Evolutionary conservation across 441 rosid species (phyloP).

Genomic region (Pelargonium myrrhifolium): DNA sequence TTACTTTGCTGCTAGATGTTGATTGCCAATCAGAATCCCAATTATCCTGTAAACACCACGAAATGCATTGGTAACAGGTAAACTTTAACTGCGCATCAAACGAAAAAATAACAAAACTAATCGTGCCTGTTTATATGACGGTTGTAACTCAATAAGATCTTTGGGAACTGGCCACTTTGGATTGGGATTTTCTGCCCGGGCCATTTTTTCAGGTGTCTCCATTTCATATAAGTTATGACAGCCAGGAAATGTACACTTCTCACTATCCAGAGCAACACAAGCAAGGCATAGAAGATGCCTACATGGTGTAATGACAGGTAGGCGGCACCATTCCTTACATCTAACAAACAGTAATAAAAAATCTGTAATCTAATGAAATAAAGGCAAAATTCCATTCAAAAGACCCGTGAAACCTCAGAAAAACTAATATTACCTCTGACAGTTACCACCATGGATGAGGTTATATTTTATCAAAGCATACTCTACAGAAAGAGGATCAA

Average conservation of each 20-base stretch:
- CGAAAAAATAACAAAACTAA: background rate
- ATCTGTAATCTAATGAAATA: constrained; percentile 1
- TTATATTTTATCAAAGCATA: constrained; percentile 54
- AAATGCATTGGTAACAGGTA: background rate
- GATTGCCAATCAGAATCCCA: constrained; percentile 99
- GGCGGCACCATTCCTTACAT: constrained; percentile 94
- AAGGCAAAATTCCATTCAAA: background rate
- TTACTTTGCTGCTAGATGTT: constrained; percentile 87
- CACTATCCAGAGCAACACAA: constrained; percentile 71
- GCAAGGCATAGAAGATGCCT: constrained; percentile 81
- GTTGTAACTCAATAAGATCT: constrained; percentile 95
- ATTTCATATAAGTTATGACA: constrained; percentile 76
- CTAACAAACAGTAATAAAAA: constrained; percentile 27
- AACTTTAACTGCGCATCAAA: background rate
- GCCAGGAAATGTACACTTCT: constrained; percentile 64
- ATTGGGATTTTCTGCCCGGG: constrained; percentile 88
- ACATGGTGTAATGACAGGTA: constrained; percentile 87
- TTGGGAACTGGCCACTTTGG: constrained; percentile 96
- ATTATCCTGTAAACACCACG: constrained; percentile 55
- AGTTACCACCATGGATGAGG: constrained; percentile 74
- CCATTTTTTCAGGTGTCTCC: constrained; percentile 69
- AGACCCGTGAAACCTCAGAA: constrained; percentile 13
- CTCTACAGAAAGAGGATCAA: constrained; percentile 58
- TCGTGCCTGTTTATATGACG: constrained; percentile 84
- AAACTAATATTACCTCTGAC: constrained; percentile 52